phyloP scores from a whole-genome alignment of 192 early-diverging fungal genomes.

The Coemansia nantahalensis region DNA sequence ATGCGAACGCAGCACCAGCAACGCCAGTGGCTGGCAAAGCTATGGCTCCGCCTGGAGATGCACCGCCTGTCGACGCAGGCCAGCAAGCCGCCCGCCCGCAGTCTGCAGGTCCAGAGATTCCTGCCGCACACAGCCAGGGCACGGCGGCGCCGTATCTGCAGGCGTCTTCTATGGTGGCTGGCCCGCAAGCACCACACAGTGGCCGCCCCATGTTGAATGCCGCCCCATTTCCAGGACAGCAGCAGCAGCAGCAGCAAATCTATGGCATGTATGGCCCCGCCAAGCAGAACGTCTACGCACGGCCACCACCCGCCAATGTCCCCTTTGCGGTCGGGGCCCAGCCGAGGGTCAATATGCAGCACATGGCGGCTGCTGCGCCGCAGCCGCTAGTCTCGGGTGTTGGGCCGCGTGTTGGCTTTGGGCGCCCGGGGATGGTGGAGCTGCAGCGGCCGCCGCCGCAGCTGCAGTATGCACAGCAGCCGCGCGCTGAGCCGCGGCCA shows the following conservation, averaged over 20 bases:
- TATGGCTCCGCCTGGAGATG: slow-evolving; percentile 1
- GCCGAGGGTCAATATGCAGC: neutral
- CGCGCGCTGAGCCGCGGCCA: slow-evolving; percentile 4
- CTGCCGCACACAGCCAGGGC: neutral
- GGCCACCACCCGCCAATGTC: neutral
- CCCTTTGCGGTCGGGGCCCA: slow-evolving; percentile 4
- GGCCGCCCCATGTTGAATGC: neutral
- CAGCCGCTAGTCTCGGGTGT: neutral
- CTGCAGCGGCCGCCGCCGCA: slow-evolving; percentile 13
- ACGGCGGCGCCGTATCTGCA: neutral
- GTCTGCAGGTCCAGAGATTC: slow-evolving; percentile 17
- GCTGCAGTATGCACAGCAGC: neutral
- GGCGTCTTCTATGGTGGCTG: neutral
- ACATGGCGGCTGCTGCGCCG: neutral
- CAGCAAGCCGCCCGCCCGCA: slow-evolving; percentile 23
- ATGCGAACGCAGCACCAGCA: neutral
- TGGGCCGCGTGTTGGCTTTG: slow-evolving; percentile 5
- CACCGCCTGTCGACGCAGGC: neutral
- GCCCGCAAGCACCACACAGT: no score
- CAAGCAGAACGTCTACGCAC: neutral
- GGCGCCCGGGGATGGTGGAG: slow-evolving; percentile 1
- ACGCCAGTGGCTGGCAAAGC: neutral
- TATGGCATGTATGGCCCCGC: neutral
- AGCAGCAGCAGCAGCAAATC: neutral
- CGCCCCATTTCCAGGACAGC: slow-evolving; percentile 1